These are phyloP conservation scores for Bothriochloa decipiens DNA, from an alignment of 176 grass and related monocot species.

Conservation along the genomic window DNA sequence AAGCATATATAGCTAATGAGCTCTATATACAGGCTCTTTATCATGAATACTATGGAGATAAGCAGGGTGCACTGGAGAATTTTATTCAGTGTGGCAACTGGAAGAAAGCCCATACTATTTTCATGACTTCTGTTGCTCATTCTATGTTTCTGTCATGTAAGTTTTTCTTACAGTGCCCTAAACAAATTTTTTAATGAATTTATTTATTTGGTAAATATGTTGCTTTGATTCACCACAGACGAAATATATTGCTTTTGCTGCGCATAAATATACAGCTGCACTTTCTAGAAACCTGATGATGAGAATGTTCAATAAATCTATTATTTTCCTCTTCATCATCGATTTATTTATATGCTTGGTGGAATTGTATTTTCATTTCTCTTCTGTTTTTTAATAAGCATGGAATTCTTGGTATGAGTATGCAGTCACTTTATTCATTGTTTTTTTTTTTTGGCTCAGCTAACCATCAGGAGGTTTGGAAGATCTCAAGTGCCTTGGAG, in stretches of 20 bases:
- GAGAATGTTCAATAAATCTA: background rate
- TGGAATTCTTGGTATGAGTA: background rate
- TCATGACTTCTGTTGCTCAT: slow-evolving; percentile 86
- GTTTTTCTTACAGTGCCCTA: slow-evolving; percentile 31
- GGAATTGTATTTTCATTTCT: slow-evolving; percentile 4
- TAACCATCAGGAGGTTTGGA: slow-evolving; percentile 84
- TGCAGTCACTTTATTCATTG: background rate
- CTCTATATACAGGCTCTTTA: slow-evolving; percentile 75
- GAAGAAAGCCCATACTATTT: slow-evolving; percentile 84
- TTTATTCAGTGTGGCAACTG: slow-evolving; percentile 81
- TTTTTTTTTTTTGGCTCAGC: slow-evolving; percentile 61
- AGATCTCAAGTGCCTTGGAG: slow-evolving; percentile 76
- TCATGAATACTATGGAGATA: slow-evolving; percentile 78
- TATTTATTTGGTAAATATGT: slow-evolving; percentile 12
- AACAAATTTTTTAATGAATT: background rate
- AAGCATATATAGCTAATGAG: slow-evolving; percentile 8
- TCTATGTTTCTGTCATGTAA: slow-evolving; percentile 88
- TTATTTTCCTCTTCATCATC: slow-evolving; percentile 9
- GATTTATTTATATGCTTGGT: slow-evolving; percentile 12
- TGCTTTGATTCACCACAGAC: background rate
- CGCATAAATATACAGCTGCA: background rate
- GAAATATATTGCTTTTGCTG: background rate
- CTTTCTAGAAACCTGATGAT: background rate
- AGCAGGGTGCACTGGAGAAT: slow-evolving; percentile 66
- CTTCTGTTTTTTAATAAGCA: slow-evolving; percentile 10